Evolutionary conservation across 495 filamentous ascomycete species (phyloP), one percentile per base, ranked within the genome.

Genomic region (Penicillium silybi): DNA sequence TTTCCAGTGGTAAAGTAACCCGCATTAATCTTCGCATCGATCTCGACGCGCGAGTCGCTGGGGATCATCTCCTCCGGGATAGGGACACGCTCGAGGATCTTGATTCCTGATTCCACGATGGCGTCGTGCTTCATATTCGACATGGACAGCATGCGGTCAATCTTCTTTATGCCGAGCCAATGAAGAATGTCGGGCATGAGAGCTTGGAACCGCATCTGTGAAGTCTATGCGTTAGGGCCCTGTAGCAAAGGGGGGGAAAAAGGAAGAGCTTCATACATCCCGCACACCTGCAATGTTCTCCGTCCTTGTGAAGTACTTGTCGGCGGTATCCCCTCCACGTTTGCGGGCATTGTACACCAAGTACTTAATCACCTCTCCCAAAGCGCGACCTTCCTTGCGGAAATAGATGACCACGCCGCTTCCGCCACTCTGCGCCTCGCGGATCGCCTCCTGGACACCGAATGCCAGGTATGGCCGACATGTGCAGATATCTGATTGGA

Each of bases 51-150:
- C 45, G 89, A 95, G 72, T 98, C 93, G 58, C 85, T 89, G 34
- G 93, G 93, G 57, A 98, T 97, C 83, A 92, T 85, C 25, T 88
- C 85, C 46, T 97, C 92, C 18, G 93, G 93, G 43, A 98, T 91
- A 35, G 93, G 92, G 38, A 98, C 83, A 47, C 93, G 85, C 71
- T 97, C 92, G 59, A 86, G 76, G 63, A 98, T 97, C 46, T 90
- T 86, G 61, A 98, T 98, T 35, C 93, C 93, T 70, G 95, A 90
- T 22, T 89, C 81, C 42, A 98, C 92, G 64, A 98, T 97, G 46
- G 93, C 93, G 75, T 98, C 93, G 69, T 98, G 84, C 73, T 98
- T 98, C 93, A 98, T 97, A 73, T 97, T 95, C 65, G 88, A 93
- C 93, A 98, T 97, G 70, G 89, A 95, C 44, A 98, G 79, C 93